Percentiles rank a stretch among this genome's conserved stretches.
phyloP scores from a whole-genome alignment of 768 basidiomycete genomes.

The Boletus sp. region DNA sequence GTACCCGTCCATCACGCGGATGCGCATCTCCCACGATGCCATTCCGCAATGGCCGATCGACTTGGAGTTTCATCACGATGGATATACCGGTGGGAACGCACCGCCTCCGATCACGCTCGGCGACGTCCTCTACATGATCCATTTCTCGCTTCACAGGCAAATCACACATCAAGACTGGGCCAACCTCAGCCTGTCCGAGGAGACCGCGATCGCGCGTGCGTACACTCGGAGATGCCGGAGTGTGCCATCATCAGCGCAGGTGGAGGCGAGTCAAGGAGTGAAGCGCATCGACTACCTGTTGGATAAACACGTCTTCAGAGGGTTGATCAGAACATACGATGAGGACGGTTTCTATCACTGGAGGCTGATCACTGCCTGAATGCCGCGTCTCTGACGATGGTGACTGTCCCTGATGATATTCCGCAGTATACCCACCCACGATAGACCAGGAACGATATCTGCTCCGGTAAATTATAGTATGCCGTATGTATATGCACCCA shows the following conservation, averaged over 20 bases:
- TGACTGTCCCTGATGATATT: too few relatives aligned
- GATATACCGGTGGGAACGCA: conserved; percentile 18
- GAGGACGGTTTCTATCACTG: conserved; percentile 32
- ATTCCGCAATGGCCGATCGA: conserved; percentile 64
- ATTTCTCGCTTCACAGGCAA: conserved; percentile 44
- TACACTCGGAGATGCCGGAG: conserved; percentile 37
- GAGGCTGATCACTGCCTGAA: conserved; percentile 26
- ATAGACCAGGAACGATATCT: too few relatives aligned
- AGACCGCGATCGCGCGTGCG: conserved; percentile 34
- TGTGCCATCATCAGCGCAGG: conserved; percentile 28
- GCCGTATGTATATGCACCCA: too few relatives aligned
- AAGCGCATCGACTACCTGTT: conserved; percentile 39
- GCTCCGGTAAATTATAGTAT: too few relatives aligned
- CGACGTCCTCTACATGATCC: conserved; percentile 56
- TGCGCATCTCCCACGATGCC: conserved; percentile 56
- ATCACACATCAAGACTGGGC: conserved; percentile 39
- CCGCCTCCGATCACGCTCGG: conserved; percentile 50
- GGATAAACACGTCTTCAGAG: conserved; percentile 37
- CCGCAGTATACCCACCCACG: too few relatives aligned
- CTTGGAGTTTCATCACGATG: conserved; percentile 40
- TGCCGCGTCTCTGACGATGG: too few relatives aligned
- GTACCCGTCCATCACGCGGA: conserved; percentile 49
- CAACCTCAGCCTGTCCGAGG: conserved; percentile 23
- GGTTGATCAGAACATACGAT: conserved; percentile 32
- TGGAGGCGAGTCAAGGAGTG: conserved; percentile 39